Evolutionary conservation across 2,329 filamentous ascomycete species (phyloP), one percentile per base, ranked within the genome.

Genomic region (Ophiostoma sp.): DNA sequence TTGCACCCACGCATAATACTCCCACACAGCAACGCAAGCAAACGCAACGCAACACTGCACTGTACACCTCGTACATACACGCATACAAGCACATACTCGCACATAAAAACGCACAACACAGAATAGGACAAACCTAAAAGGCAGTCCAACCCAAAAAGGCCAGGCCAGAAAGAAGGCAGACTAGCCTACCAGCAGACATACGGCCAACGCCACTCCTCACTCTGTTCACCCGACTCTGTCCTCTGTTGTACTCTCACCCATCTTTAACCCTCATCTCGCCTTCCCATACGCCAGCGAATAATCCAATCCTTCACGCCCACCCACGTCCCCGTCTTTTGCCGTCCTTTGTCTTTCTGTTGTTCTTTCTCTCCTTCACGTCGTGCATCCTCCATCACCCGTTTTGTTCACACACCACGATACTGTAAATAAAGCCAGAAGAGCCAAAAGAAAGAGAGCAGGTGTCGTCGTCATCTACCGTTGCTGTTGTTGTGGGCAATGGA

Each of bases 371-470:
- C 28, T 33, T 22, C 45, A 69, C 45, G 66, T 45, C 25, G 63
- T 69, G 45, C 64, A 68, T 50, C 45, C 19, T 55, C 64, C 45
- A 28, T 45, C 31, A 48, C 2, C 42, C 17, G 28, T 36, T 69
- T 45, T 52, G 66, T 52, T 69, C 45, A 52, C 17, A 52, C 19
- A 69, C 28, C 64, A 52, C 66, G 45, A 52, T 69, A 69, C 64
- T 6, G n/a, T 42, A n/a, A 36, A 36, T 45, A 52, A 52, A 39
- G 28, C 7, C 19, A 52, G 45, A 19, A 52, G 2, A 52, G 66
- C 8, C n/a, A 28, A 28, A 45, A 36, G 45, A 22, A 22, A 50
- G 8, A 50, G 25, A 42, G n/a, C n/a, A n/a, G 22, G 28, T 36
- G 45, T 22, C 45, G 66, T n/a, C 66, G 45, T 55, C 45, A 33